These are phyloP conservation scores for Jatropha curcas DNA, from an alignment of 345 rosid species.

Conservation along the genomic window DNA sequence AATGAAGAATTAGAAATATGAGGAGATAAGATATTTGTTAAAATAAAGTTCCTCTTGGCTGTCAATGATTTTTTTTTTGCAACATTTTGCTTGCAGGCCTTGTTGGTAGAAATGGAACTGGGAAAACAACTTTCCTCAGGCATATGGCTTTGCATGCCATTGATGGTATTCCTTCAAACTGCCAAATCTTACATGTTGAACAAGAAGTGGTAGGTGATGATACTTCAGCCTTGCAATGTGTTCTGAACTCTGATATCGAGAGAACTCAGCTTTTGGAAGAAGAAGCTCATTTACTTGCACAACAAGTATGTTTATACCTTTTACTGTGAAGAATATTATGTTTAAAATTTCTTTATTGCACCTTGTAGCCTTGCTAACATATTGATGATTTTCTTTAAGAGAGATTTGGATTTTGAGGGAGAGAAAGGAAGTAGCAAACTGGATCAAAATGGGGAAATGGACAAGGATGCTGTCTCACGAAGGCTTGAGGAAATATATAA, in stretches of 20 bases:
- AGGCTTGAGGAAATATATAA: constrained; percentile 91
- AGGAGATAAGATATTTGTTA: neutral
- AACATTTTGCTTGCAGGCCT: constrained; percentile 56
- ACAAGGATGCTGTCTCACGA: constrained; percentile 60
- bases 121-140: constrained; percentile 96
- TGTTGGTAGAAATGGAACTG: constrained; percentile 98
- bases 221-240: constrained; percentile 89
- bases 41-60: neutral
- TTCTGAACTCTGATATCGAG: constrained; percentile 87
- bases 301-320: constrained; percentile 52
- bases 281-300: constrained; percentile 64
- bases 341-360: constrained; percentile 12
- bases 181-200: constrained; percentile 97
- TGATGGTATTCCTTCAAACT: constrained; percentile 90
- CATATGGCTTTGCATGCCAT: constrained; percentile 98
- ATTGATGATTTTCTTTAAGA: constrained; percentile 45
- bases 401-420: constrained; percentile 63
- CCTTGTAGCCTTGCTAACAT: constrained; percentile 27
- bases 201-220: constrained; percentile 97
- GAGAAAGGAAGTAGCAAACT: constrained; percentile 47
- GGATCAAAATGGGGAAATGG: constrained; percentile 45
- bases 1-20: neutral
- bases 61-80: neutral
- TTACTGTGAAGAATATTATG: constrained; percentile 8
- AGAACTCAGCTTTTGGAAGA: constrained; percentile 84